These are phyloP conservation scores for Thymus quinquecostatus DNA, from an alignment of 257 asterid genomes.

Conservation along the genomic window DNA sequence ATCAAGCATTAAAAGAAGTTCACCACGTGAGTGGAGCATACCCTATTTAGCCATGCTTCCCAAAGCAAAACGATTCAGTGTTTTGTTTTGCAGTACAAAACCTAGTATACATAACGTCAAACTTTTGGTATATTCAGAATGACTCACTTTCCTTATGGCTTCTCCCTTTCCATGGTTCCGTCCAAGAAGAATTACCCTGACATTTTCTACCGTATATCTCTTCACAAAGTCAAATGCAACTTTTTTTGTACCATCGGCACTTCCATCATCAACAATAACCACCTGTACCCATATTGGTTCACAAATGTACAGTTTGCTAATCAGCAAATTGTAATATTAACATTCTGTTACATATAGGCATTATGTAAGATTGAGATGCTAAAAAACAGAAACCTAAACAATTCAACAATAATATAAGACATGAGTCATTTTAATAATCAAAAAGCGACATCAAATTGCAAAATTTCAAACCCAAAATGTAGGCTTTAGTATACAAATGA, in stretches of 20 bases:
- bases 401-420: background rate
- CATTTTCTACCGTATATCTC: constrained; percentile 77
- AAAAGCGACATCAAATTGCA: background rate
- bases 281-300: constrained; percentile 56
- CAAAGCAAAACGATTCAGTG: constrained; percentile 68
- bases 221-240: constrained; percentile 91
- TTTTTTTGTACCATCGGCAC: constrained; percentile 80
- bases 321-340: constrained; percentile 21
- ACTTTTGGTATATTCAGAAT: constrained; percentile 34
- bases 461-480: background rate
- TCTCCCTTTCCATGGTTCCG: constrained; percentile 98
- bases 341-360: constrained; percentile 11
- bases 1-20: constrained; percentile 94
- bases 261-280: constrained; percentile 93
- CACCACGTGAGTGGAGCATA: constrained; percentile 99
- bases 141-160: constrained; percentile 96
- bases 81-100: constrained; percentile 30
- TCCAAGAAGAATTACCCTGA: constrained; percentile 89
- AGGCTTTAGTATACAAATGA: background rate
- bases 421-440: constrained; percentile 14
- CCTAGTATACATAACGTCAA: constrained; percentile 20
- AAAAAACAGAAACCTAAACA: constrained; percentile 16
- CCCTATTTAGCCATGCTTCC: constrained; percentile 95
- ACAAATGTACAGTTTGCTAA: constrained; percentile 4
- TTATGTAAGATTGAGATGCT: constrained; percentile 18